Percentiles rank a stretch among this genome's conserved stretches.
Evolutionary conservation across 371 early-diverging fungal species (phyloP).

Genomic region (Blyttiomyces sp.): DNA sequence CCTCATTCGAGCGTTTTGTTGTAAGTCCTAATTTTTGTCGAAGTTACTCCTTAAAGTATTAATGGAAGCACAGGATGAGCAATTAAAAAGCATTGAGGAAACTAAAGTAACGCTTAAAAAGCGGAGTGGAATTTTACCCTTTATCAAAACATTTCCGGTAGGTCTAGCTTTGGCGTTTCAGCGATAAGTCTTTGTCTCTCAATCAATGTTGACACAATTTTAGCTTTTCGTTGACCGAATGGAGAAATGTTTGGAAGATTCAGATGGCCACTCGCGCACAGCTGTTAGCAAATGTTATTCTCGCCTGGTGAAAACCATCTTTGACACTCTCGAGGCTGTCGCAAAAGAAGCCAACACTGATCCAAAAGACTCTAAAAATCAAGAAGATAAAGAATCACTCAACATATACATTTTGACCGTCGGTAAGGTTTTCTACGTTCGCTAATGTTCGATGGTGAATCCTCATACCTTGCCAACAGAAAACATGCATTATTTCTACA

Average conservation of each 20-base stretch:
- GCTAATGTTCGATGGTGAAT: background rate
- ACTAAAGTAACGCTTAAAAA: slow-evolving; percentile 84
- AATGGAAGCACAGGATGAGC: slow-evolving; percentile 62
- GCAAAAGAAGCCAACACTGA: slow-evolving; percentile 67
- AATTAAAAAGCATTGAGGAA: slow-evolving; percentile 86
- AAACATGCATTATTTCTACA: slow-evolving; percentile 88
- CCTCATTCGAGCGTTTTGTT: slow-evolving; percentile 77
- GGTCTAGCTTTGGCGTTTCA: slow-evolving; percentile 3
- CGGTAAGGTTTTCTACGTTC: slow-evolving; percentile 46
- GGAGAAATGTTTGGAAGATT: slow-evolving; percentile 46
- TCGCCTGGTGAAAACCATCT: slow-evolving; percentile 76
- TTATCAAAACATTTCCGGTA: slow-evolving; percentile 85
- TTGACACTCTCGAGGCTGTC: slow-evolving; percentile 83
- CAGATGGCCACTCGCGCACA: slow-evolving; percentile 55
- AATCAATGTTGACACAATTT: slow-evolving; percentile 18
- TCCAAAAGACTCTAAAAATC: slow-evolving; percentile 30
- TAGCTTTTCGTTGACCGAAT: slow-evolving; percentile 73
- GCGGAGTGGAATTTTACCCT: slow-evolving; percentile 81
- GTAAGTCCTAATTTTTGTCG: slow-evolving; percentile 36
- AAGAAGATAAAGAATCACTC: slow-evolving; percentile 89
- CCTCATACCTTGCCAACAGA: slow-evolving; percentile 45
- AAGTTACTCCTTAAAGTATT: background rate
- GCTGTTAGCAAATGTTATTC: slow-evolving; percentile 80
- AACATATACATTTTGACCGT: slow-evolving; percentile 82
- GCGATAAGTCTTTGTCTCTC: background rate